A percentile compares a stretch with the other conserved stretches of the same genome.
These are phyloP conservation scores for Stephanocyclus meneghinianus DNA, from an alignment of 352 stramenopile genomes.

Conservation along the genomic window DNA sequence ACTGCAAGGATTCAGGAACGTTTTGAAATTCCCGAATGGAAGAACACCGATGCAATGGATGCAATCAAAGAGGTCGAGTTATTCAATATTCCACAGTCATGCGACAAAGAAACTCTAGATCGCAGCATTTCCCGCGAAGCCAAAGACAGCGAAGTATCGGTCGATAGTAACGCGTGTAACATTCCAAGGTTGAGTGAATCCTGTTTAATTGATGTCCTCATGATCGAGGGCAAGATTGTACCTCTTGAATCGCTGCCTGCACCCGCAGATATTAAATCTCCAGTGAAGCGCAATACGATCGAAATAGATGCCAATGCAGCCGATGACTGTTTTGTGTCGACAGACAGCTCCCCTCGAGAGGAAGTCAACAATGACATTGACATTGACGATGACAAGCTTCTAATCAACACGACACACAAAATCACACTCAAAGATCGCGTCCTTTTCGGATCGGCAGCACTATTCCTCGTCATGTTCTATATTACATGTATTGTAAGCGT, in stretches of 20 bases:
- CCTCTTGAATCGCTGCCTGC: background rate
- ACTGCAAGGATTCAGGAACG: background rate
- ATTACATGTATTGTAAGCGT: background rate
- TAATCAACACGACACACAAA: background rate
- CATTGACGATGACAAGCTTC: background rate
- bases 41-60: too few relatives aligned
- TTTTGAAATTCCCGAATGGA: background rate
- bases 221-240: slow-evolving; percentile 7
- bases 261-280: background rate
- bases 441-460: too few relatives aligned
- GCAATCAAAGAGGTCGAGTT: background rate
- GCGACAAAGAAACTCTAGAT: background rate
- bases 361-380: too few relatives aligned
- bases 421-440: too few relatives aligned
- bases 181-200: slow-evolving; percentile 6
- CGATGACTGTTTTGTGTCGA: background rate
- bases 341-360: too few relatives aligned
- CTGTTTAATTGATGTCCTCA: slow-evolving; percentile 7
- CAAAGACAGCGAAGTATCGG: background rate
- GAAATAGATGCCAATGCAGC: background rate
- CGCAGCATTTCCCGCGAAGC: background rate
- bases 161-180: background rate
- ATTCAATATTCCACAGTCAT: background rate
- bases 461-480: background rate
- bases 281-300: background rate